These are phyloP conservation scores for Simplicillium sp. DNA, from an alignment of 2,329 filamentous ascomycete genomes.

Conservation along the genomic window DNA sequence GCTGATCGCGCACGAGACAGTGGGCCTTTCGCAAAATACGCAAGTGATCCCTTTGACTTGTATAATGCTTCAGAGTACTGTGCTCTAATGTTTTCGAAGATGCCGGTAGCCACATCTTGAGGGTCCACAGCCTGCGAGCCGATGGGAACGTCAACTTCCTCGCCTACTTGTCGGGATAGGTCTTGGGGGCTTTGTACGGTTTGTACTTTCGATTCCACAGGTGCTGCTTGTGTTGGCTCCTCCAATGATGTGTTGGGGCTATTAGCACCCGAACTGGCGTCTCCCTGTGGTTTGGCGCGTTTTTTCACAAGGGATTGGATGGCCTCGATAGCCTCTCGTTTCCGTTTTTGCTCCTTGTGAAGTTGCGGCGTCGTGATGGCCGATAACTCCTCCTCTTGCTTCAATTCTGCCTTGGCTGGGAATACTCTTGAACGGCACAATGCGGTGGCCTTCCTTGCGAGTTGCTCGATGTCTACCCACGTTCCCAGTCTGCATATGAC, in stretches of 20 bases:
- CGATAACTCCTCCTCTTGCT: constrained; percentile 7
- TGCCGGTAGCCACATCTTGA: constrained; percentile 36
- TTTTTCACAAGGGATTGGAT: constrained; percentile 53
- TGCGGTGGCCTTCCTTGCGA: constrained; percentile 39
- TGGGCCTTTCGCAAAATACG: constrained; percentile 77
- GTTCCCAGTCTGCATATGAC: constrained; percentile 57
- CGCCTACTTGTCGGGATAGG: constrained; percentile 1
- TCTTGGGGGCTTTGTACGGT: constrained; percentile 4
- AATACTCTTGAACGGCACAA: constrained; percentile 20
- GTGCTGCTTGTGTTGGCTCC: neutral
- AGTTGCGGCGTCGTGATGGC: constrained; percentile 32
- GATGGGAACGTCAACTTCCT: neutral
- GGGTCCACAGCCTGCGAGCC: constrained; percentile 9
- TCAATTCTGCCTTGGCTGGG: constrained; percentile 9
- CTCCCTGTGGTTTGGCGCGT: constrained; percentile 30
- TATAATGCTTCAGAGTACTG: constrained; percentile 53
- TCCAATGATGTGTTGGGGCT: neutral
- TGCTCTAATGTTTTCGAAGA: constrained; percentile 48
- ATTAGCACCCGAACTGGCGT: constrained; percentile 6
- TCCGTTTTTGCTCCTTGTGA: constrained; percentile 42
- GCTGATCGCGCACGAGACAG: constrained; percentile 64
- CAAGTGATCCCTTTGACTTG: constrained; percentile 63
- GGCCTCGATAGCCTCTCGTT: constrained; percentile 51
- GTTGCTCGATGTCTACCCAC: constrained; percentile 52
- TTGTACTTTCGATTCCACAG: neutral